Base-by-base conservation (phyloP, 345 rosid genomes). In the Capsella bursapastoris region DNA sequence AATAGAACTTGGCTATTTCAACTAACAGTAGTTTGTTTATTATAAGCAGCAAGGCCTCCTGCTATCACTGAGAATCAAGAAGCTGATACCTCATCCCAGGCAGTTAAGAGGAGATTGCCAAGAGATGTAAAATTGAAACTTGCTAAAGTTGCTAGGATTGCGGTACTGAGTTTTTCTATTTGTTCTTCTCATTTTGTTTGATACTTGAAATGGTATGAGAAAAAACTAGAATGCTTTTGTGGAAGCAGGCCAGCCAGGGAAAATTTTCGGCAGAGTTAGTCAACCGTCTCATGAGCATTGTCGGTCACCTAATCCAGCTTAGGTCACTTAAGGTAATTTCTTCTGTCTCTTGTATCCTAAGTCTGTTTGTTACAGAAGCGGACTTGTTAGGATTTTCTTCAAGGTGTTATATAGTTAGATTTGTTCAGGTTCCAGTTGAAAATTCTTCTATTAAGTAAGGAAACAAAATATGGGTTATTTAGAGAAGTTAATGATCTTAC, bases 211-310 rank as follows among this genome's bases (percentile, higher is more conserved):
- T 55, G 22, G 38, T 62, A 48, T 56, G 40, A 57, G 73, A 68
- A 72, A 72, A 56, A 14, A 34, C 70, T 69, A 78, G 37, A 57
- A 61, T 65, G 55, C 58, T 66, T 6, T 78, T 67, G 60, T 68
- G 53, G 78, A 96, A 86, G 87, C 97, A 88, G 87, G 93, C 97
- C 68, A 90, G 87, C 82, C 93, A 94, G 66, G 97, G 97, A 38
- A 89, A 91, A 83, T 74, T 87, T 75, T 84, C 98, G 22, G 82
- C 79, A 79, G 98, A 94, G 83, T 84, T 94, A 61, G 59, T 86
- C 69, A 87, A 78, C 80, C 97, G 93, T 79, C 92, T 91, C 48
- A 90, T 88, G 94, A 85, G 96, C 70, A 87, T 86, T 71, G 92
- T 94, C 22, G 97, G 98, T 72, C 96, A 94, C 82, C 63, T 90